Evolutionary conservation across 208 protist genomes (phyloP).

Genomic region (Trypanosoma melophagium): DNA sequence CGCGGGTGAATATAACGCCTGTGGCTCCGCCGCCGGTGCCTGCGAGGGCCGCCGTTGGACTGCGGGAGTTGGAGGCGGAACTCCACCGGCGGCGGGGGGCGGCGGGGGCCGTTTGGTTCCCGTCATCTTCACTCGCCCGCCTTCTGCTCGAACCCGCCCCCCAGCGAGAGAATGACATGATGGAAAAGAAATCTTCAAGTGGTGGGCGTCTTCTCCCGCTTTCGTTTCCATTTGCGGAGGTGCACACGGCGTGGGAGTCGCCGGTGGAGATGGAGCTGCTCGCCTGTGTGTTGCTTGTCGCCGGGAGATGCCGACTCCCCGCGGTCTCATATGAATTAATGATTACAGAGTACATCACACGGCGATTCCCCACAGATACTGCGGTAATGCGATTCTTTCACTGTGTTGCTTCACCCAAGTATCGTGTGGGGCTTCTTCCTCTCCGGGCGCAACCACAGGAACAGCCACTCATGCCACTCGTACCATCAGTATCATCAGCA

Average conservation of each 20-base stretch:
- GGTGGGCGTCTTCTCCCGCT: slow-evolving; percentile 20
- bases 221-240: slow-evolving; percentile 61
- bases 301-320: slow-evolving; percentile 34
- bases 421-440: slow-evolving; percentile 27
- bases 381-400: slow-evolving; percentile 47
- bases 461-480: background rate
- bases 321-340: slow-evolving; percentile 42
- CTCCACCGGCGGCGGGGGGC: slow-evolving; percentile 6
- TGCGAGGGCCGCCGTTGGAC: background rate
- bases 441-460: background rate
- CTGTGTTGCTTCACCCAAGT: slow-evolving; percentile 42
- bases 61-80: slow-evolving; percentile 9
- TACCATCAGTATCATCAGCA: slow-evolving; percentile 1
- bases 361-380: slow-evolving; percentile 59
- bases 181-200: background rate
- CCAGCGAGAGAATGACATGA: background rate
- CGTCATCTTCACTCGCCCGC: slow-evolving; percentile 21
- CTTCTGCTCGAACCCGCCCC: slow-evolving; percentile 22
- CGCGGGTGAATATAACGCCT: no score
- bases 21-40: no score
- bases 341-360: slow-evolving; percentile 44
- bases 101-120: slow-evolving; percentile 15
- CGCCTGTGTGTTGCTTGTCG: slow-evolving; percentile 66
- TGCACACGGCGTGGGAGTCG: slow-evolving; percentile 72
- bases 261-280: slow-evolving; percentile 76